Evolutionary conservation across 2,329 filamentous ascomycete genomes (phyloP).

Genomic region (Calonectria henricotiae): DNA sequence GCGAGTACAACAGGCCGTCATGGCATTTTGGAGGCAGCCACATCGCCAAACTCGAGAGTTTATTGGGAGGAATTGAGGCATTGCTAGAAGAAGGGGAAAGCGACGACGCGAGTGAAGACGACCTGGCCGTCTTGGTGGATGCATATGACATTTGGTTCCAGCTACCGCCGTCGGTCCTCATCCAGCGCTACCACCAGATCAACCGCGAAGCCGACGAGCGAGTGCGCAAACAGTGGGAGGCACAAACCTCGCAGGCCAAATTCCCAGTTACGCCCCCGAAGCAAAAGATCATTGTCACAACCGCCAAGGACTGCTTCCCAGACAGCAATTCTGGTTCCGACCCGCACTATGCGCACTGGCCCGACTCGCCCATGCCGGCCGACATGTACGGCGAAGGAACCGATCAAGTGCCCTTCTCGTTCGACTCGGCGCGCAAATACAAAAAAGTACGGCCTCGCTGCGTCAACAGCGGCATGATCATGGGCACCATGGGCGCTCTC

Average conservation of each 20-base stretch:
- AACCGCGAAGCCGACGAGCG: slow-evolving; percentile 57
- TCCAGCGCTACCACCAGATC: slow-evolving; percentile 57
- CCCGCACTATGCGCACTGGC: slow-evolving; percentile 59
- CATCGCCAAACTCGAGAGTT: slow-evolving; percentile 59
- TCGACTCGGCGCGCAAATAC: slow-evolving; percentile 57
- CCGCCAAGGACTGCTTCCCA: slow-evolving; percentile 59
- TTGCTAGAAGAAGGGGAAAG: slow-evolving; percentile 48
- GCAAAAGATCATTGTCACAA: slow-evolving; percentile 56
- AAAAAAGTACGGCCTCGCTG: slow-evolving; percentile 56
- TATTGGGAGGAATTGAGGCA: slow-evolving; percentile 54
- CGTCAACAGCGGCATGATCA: slow-evolving; percentile 58
- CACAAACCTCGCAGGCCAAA: slow-evolving; percentile 5
- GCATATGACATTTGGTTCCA: slow-evolving; percentile 62
- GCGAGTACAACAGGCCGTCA: slow-evolving; percentile 58
- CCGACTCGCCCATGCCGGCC: slow-evolving; percentile 55
- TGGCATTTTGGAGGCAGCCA: slow-evolving; percentile 61
- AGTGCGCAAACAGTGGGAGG: slow-evolving; percentile 49
- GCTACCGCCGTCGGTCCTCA: slow-evolving; percentile 58
- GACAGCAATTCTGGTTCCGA: slow-evolving; percentile 56
- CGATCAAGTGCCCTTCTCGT: slow-evolving; percentile 51
- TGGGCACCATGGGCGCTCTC: slow-evolving; percentile 56
- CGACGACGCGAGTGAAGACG: slow-evolving; percentile 50
- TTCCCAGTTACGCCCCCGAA: slow-evolving; percentile 55
- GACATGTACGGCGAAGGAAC: slow-evolving; percentile 58
- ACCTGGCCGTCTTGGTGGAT: slow-evolving; percentile 59